Conservation (phyloP, 306 rosid species). For the Citrullus colocynthis region DNA sequence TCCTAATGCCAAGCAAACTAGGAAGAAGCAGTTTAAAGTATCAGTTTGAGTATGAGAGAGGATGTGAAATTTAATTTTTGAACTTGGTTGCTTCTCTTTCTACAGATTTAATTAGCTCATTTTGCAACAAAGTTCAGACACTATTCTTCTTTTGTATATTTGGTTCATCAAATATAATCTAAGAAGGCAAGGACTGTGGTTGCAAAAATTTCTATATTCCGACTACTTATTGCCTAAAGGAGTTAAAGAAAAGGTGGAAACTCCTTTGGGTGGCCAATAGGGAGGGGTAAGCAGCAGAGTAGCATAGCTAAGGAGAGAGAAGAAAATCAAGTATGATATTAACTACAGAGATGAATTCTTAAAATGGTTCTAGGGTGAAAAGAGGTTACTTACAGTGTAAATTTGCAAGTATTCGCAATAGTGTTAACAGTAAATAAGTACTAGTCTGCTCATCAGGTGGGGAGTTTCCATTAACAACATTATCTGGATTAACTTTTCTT, state of each 20-base stretch:
- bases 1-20: background rate
- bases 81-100: background rate
- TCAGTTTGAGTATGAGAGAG: background rate
- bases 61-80: background rate
- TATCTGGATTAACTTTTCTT: constrained; percentile 65
- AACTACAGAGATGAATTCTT: constrained; percentile 1
- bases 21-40: background rate
- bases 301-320: constrained; percentile 9
- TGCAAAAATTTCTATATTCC: background rate
- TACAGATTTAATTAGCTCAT: background rate
- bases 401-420: constrained; percentile 62
- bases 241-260: background rate
- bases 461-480: constrained; percentile 46
- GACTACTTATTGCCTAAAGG: background rate
- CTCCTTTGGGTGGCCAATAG: background rate
- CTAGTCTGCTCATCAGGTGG: constrained; percentile 52
- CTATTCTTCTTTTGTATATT: background rate
- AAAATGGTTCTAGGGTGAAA: background rate
- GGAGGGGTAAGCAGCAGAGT: background rate
- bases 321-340: constrained; percentile 1
- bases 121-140: background rate
- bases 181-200: background rate
- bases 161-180: background rate
- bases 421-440: constrained; percentile 52
- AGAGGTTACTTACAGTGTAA: constrained; percentile 47